Evolutionary conservation across 1,284 basidiomycete species (phyloP).

Genomic region (Puccinia horiana): DNA sequence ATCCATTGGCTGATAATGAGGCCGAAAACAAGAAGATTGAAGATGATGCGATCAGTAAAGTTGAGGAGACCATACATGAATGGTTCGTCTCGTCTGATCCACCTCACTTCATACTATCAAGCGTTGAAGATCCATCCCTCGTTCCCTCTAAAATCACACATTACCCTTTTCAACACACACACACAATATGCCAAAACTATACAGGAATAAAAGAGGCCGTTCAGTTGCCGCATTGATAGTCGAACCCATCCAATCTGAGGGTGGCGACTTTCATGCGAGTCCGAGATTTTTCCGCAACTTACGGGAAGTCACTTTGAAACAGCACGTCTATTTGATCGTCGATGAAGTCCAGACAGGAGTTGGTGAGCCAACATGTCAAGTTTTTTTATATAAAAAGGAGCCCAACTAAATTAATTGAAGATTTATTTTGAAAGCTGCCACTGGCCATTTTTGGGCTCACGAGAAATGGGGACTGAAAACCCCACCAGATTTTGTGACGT

Average conservation of each 20-base stretch:
- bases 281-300: slow-evolving; percentile 63
- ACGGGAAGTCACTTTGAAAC: slow-evolving; percentile 61
- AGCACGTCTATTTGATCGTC: slow-evolving; percentile 64
- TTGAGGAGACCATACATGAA: slow-evolving; percentile 59
- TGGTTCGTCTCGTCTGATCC: slow-evolving; percentile 23
- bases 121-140: neutral
- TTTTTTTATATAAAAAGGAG: neutral
- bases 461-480: slow-evolving; percentile 63
- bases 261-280: slow-evolving; percentile 65
- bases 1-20: slow-evolving; percentile 61
- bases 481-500: slow-evolving; percentile 64
- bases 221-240: slow-evolving; percentile 65
- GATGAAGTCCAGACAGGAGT: slow-evolving; percentile 65
- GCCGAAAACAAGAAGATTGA: slow-evolving; percentile 62
- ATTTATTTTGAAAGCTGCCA: slow-evolving; percentile 58
- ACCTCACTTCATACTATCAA: neutral
- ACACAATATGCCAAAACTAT: neutral
- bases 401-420: neutral
- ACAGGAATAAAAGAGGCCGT: slow-evolving; percentile 59
- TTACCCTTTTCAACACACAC: neutral
- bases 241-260: slow-evolving; percentile 65
- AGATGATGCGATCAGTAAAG: slow-evolving; percentile 56
- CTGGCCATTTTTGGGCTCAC: slow-evolving; percentile 65
- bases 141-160: neutral
- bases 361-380: neutral